Percentiles rank a stretch among this genome's conserved stretches.
Evolutionary conservation across 352 stramenopile genomes (phyloP).

Genomic region (Globisporangium paddicum): DNA sequence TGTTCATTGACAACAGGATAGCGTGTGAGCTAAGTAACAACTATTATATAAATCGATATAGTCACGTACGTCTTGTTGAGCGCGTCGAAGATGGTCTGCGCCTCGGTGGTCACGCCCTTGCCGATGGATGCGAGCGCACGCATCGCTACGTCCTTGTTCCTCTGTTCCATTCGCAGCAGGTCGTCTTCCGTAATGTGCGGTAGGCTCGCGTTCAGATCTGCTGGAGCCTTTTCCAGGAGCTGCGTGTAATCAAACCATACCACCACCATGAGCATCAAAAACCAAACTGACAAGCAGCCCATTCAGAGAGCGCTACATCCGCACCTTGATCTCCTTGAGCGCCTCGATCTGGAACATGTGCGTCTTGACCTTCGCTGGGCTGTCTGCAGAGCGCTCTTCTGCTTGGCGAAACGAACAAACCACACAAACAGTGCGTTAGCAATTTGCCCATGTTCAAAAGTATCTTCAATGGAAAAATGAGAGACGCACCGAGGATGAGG

Average conservation of each 20-base stretch:
- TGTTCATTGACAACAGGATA: constrained; percentile 7
- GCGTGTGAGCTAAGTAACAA: too few relatives aligned
- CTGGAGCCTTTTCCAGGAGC: constrained; percentile 48
- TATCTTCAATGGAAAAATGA: background rate
- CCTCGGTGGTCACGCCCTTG: constrained; percentile 60
- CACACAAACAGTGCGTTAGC: background rate
- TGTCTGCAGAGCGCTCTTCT: constrained; percentile 53
- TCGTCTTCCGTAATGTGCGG: constrained; percentile 64
- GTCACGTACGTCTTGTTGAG: constrained; percentile 83
- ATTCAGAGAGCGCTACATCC: background rate
- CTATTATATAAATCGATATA: background rate
- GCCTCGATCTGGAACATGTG: constrained; percentile 69
- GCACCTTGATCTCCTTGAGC: constrained; percentile 60
- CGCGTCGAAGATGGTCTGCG: constrained; percentile 81
- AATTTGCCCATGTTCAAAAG: background rate
- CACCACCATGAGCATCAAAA: background rate
- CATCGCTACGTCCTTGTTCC: constrained; percentile 65
- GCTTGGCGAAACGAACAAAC: background rate
- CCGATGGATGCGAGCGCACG: constrained; percentile 77
- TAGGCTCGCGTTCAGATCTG: constrained; percentile 36
- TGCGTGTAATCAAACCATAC: constrained; percentile 4
- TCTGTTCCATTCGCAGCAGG: constrained; percentile 66
- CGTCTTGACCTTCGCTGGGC: constrained; percentile 52
- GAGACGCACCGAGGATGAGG: constrained; percentile 58
- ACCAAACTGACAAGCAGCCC: background rate